Evolutionary conservation across 2,329 filamentous ascomycete species (phyloP), one percentile per base, ranked within the genome.

Genomic region (Pyricularia grisea): DNA sequence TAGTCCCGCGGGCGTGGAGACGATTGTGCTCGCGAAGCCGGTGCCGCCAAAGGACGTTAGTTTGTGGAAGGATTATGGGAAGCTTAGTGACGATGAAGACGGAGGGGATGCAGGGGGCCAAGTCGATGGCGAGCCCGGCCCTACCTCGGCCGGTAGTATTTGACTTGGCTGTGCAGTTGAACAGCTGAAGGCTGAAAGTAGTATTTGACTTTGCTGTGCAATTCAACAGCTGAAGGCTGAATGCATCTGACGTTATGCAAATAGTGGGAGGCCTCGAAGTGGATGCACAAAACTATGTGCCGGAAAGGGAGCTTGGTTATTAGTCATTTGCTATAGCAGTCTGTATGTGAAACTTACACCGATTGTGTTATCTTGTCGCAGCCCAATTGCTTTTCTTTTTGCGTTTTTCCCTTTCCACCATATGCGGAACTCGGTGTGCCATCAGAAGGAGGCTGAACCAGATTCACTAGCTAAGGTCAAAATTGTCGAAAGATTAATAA

Each of bases 1-100:
- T 68, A 86, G 85, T 23, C 90, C 89, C 0, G 86, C 83, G 0
- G 92, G 92, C 0, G 86, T 94, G 58, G 94, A 97, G 81, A 98
- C 94, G 4, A 87, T 97, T 0, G 84, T 95, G 7, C 77, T 88
- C 67, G 93, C 94, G 0, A 81, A 85, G 69, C 88, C 91, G 61
- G 88, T 97, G 78, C 82, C 81, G 6, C 76, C 75, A 50, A 68
- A 23, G n/a, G 30, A 42, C 14, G 28, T 28, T 2, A n/a, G n/a
- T 3, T 9, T 68, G 14, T 36, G 30, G 65, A 76, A 75, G 69
- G 77, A 74, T 30, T 72, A 72, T 69, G 66, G 67, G 65, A 69
- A 67, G 33, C 23, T 74, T 27, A 71, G 72, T 64, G 71, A 73
- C 1, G 70, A 71, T 25, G 72, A 73, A 68, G 68, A 73, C 67